Percentiles rank a stretch among this genome's conserved stretches.
These are phyloP conservation scores for Craspedostauros australis DNA, from an alignment of 108 stramenopile species.

Conservation along the genomic window DNA sequence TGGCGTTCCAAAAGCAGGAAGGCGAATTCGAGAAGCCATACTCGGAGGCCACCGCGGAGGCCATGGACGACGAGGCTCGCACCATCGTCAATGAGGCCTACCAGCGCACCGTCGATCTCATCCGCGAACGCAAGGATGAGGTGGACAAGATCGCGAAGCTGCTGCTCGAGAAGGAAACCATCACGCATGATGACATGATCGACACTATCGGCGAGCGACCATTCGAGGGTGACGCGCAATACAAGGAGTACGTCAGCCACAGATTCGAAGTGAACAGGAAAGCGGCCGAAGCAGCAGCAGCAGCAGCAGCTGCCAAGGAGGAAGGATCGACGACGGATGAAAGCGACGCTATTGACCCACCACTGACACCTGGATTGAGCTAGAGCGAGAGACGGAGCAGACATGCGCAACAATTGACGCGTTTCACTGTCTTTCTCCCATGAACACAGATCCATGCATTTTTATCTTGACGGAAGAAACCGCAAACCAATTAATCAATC, in stretches of 20 bases:
- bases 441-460: too few species aligned
- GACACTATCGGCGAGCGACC: conserved; percentile 88
- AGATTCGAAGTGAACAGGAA: conserved; percentile 15
- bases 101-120: conserved; percentile 66
- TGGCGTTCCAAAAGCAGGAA: conserved; percentile 85
- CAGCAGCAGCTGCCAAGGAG: too few species aligned
- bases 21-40: conserved; percentile 83
- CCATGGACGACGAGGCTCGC: conserved; percentile 95
- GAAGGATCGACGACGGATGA: too few species aligned
- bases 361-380: too few species aligned
- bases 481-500: too few species aligned
- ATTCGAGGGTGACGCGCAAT: conserved; percentile 68
- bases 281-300: too few species aligned
- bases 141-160: conserved; percentile 80
- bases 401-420: too few species aligned
- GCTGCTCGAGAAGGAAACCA: conserved; percentile 93
- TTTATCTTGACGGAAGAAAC: too few species aligned
- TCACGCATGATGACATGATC: conserved; percentile 93
- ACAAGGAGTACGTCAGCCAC: conserved; percentile 80
- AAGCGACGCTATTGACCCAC: too few species aligned
- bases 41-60: conserved; percentile 88
- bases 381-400: too few species aligned
- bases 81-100: conserved; percentile 90
- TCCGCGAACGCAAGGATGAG: conserved; percentile 71
- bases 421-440: too few species aligned